Conservation (phyloP, 345 rosid species). For the Syzygium grande region DNA sequence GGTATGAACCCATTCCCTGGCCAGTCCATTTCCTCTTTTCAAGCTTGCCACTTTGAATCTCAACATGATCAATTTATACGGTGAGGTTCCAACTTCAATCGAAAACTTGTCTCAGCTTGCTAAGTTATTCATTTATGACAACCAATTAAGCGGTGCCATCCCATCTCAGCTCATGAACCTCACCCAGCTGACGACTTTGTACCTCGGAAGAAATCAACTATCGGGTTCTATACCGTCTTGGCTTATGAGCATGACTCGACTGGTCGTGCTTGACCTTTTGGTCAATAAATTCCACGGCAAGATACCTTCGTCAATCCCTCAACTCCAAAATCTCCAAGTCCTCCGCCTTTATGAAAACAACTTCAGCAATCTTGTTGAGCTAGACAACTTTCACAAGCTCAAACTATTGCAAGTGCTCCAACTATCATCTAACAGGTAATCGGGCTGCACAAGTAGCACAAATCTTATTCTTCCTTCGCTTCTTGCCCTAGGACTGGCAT, state of each 20-base stretch:
- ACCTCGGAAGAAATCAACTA: neutral
- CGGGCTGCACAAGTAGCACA: neutral
- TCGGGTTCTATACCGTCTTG: neutral
- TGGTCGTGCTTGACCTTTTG: neutral
- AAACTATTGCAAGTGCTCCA: neutral
- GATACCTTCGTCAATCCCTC: neutral
- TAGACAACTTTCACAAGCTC: neutral
- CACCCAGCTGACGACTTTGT: neutral
- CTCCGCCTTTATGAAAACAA: neutral
- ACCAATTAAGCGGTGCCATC: neutral
- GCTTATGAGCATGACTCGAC: constrained; percentile 3
- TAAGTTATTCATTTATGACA: rapidly evolving
- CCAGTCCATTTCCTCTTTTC: neutral
- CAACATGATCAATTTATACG: neutral
- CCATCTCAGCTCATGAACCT: constrained; percentile 11
- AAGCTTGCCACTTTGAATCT: neutral
- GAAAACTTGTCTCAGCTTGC: neutral
- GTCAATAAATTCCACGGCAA: neutral
- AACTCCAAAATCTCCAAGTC: neutral
- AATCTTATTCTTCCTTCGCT: neutral
- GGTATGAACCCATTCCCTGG: too few species aligned
- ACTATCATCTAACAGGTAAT: constrained; percentile 1
- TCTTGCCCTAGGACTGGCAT: neutral
- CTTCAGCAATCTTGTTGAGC: neutral
- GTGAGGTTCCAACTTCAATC: neutral